phyloP scores from a whole-genome alignment of 208 protist species.

The Angomonas ambiguus region DNA sequence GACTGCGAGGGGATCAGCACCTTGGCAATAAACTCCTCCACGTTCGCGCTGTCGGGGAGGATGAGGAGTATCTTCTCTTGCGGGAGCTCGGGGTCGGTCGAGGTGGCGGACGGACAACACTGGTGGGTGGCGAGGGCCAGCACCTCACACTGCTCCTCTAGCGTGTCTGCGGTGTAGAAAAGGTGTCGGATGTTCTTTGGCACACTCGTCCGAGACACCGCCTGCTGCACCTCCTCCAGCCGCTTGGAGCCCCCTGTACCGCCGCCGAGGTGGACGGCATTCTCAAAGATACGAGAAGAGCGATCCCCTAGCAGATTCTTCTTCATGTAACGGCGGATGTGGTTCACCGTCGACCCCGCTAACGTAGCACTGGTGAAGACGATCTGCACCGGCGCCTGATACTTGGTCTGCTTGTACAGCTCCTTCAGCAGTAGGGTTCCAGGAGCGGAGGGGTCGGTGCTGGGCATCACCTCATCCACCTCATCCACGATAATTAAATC shows the following conservation, averaged over 20 bases:
- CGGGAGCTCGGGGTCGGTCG: neutral
- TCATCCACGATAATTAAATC: slow-evolving; percentile 86
- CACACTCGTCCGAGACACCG: slow-evolving; percentile 52
- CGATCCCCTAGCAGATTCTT: slow-evolving; percentile 73
- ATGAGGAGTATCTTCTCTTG: slow-evolving; percentile 40
- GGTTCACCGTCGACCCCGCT: slow-evolving; percentile 77
- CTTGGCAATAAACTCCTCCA: slow-evolving; percentile 35
- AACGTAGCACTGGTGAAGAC: slow-evolving; percentile 87
- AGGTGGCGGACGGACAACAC: slow-evolving; percentile 17
- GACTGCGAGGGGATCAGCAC: slow-evolving; percentile 55
- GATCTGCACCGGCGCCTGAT: slow-evolving; percentile 82
- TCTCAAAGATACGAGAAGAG: slow-evolving; percentile 73
- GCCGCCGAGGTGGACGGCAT: slow-evolving; percentile 9
- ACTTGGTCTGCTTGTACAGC: slow-evolving; percentile 79
- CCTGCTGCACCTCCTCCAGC: slow-evolving; percentile 23
- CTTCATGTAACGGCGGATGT: slow-evolving; percentile 86
- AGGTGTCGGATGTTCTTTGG: slow-evolving; percentile 62
- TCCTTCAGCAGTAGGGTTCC: slow-evolving; percentile 83
- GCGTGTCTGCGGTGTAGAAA: slow-evolving; percentile 81
- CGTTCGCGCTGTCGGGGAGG: slow-evolving; percentile 51
- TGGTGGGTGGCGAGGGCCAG: slow-evolving; percentile 31
- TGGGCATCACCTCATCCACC: slow-evolving; percentile 81
- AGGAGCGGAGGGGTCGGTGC: slow-evolving; percentile 44
- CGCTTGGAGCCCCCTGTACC: neutral
- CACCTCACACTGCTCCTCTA: slow-evolving; percentile 66